Evolutionary conservation across 495 filamentous ascomycete genomes (phyloP).

Genomic region (Daldinia vernicosa): DNA sequence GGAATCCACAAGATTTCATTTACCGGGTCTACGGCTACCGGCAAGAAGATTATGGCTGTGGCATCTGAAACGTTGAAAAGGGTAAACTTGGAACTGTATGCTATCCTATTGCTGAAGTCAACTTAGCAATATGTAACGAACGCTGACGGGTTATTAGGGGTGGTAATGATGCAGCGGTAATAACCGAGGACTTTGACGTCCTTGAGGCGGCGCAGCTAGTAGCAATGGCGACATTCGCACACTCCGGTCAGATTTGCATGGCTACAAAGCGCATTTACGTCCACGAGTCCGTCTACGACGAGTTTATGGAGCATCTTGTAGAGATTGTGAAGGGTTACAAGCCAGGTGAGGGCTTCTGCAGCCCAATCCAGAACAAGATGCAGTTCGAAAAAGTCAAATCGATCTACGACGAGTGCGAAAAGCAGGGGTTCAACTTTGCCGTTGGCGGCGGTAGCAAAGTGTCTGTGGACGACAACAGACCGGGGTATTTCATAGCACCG

Average conservation of each 20-base stretch:
- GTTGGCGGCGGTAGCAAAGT: not conserved
- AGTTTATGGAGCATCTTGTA: not conserved
- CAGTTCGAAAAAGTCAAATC: not conserved
- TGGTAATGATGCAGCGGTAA: not conserved
- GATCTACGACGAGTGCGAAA: not conserved
- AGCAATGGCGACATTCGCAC: not conserved
- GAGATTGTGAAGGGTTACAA: not conserved
- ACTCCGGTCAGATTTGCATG: not conserved
- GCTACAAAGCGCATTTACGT: not conserved
- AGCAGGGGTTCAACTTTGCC: not conserved
- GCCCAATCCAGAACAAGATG: not conserved
- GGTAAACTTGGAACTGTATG: not conserved
- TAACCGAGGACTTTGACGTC: not conserved
- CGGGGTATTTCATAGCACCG: not conserved
- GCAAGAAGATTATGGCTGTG: conserved; percentile 2
- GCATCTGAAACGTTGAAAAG: not conserved
- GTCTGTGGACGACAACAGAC: not conserved
- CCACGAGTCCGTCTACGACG: not conserved
- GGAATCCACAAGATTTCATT: conserved; percentile 2
- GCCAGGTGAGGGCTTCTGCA: not conserved
- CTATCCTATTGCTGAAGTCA: not conserved
- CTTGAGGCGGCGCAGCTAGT: not conserved
- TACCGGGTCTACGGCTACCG: not conserved
- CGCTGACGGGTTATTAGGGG: not conserved
- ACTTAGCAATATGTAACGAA: not conserved